phyloP scores from a whole-genome alignment of 2,329 filamentous ascomycete species.

The Sporothrix dimorphospora region DNA sequence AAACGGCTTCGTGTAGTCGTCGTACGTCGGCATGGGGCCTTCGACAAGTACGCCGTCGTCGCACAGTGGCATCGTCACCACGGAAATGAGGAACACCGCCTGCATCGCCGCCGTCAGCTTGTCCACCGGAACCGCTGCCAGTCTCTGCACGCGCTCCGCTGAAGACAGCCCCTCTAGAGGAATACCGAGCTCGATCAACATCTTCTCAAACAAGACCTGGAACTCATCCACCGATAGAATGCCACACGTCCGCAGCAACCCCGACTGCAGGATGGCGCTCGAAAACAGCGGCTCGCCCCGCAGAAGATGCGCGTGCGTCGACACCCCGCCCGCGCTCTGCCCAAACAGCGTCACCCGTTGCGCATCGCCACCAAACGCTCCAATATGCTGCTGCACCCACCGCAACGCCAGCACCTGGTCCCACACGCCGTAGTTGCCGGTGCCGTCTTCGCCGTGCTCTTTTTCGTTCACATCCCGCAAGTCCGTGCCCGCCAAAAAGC shows the following conservation, averaged over 20 bases:
- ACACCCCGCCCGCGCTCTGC: slow-evolving; percentile 30
- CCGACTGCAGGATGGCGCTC: slow-evolving; percentile 31
- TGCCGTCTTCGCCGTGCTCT: slow-evolving; percentile 10
- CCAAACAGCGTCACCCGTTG: slow-evolving; percentile 26
- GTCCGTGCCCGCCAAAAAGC: slow-evolving; percentile 47
- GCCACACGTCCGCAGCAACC: slow-evolving; percentile 27
- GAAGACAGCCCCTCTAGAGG: neutral
- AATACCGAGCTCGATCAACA: slow-evolving; percentile 24
- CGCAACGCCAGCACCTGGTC: slow-evolving; percentile 29
- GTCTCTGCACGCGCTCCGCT: neutral
- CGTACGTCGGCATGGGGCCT: neutral
- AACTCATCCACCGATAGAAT: slow-evolving; percentile 27
- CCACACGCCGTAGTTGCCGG: slow-evolving; percentile 29
- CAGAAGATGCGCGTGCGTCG: slow-evolving; percentile 27
- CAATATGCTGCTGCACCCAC: slow-evolving; percentile 31
- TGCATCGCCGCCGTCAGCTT: slow-evolving; percentile 26
- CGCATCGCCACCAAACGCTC: slow-evolving; percentile 29
- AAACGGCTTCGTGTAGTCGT: slow-evolving; percentile 26
- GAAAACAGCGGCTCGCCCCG: slow-evolving; percentile 31
- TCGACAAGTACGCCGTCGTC: slow-evolving; percentile 31
- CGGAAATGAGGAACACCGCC: slow-evolving; percentile 26
- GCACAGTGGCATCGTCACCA: slow-evolving; percentile 30
- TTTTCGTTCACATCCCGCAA: neutral
- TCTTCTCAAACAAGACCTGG: slow-evolving; percentile 29
- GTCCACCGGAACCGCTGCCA: slow-evolving; percentile 8